Conservation (phyloP, 2,329 filamentous ascomycete species). For the Fusarium subtropicale region DNA sequence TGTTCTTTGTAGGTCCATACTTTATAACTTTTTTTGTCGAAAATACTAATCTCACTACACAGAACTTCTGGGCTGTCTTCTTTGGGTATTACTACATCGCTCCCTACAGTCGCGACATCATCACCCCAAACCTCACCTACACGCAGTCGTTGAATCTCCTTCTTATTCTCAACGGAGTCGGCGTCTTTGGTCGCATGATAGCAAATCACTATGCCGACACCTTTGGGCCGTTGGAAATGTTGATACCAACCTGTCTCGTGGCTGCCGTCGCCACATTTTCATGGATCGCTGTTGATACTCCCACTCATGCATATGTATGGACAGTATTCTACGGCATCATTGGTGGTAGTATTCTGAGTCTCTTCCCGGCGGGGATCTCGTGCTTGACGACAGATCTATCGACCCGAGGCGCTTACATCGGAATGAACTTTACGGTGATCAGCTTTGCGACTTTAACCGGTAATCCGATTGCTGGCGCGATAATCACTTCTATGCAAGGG, state of each 20-base stretch:
- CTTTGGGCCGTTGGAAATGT: not conserved
- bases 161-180: constrained; percentile 65
- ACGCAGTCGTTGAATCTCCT: constrained; percentile 41
- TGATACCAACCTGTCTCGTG: not conserved
- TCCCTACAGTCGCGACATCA: constrained; percentile 57
- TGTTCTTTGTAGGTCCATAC: constrained; percentile 30
- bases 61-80: constrained; percentile 54
- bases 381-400: constrained; percentile 63
- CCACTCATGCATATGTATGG: constrained; percentile 69
- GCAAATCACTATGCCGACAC: constrained; percentile 61
- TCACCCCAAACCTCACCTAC: constrained; percentile 12
- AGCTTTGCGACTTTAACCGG: constrained; percentile 65
- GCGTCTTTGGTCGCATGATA: constrained; percentile 61
- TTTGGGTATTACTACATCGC: constrained; percentile 63
- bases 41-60: not conserved
- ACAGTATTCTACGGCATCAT: constrained; percentile 70
- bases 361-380: constrained; percentile 69
- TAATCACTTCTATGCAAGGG: constrained; percentile 58
- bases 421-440: constrained; percentile 68
- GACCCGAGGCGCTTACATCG: constrained; percentile 65
- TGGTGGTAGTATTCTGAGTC: constrained; percentile 68
- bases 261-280: not conserved
- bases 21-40: not conserved
- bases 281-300: constrained; percentile 68
- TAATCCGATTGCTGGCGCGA: constrained; percentile 63